Conservation (phyloP, 768 basidiomycete genomes). For the Hebeloma cylindrosporum region DNA sequence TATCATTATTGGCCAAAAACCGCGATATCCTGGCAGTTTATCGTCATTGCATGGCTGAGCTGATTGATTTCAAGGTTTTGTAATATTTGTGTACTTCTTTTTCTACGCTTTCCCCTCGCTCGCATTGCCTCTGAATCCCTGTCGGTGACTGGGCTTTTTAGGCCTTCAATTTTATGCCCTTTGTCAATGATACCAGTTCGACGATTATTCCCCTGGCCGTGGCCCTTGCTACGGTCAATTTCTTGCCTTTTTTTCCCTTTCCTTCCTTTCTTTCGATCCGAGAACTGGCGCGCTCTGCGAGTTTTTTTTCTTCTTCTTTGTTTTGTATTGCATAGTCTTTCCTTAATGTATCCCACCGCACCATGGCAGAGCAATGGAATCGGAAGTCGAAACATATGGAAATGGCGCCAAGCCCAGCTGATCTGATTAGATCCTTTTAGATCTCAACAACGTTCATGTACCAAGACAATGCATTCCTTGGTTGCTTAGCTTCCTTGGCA, state of each 20-base stretch:
- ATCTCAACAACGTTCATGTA: too few species aligned
- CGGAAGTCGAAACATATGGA: constrained; percentile 10
- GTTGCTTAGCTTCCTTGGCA: too few species aligned
- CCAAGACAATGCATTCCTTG: too few species aligned
- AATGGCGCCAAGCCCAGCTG: too few species aligned
- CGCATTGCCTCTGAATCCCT: constrained; percentile 10
- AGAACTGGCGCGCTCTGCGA: constrained; percentile 17
- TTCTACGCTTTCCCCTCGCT: constrained; percentile 11
- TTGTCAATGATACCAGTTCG: constrained; percentile 16
- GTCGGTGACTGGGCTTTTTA: constrained; percentile 14
- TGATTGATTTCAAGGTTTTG: constrained; percentile 10
- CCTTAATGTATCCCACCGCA: constrained; percentile 10
- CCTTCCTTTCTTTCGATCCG: constrained; percentile 8
- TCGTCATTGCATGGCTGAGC: constrained; percentile 13
- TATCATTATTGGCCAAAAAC: constrained; percentile 11
- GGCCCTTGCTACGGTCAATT: constrained; percentile 4
- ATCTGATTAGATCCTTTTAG: too few species aligned
- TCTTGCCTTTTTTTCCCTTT: constrained; percentile 5
- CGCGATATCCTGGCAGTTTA: constrained; percentile 9
- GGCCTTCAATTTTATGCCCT: constrained; percentile 4
- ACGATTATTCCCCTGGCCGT: constrained; percentile 6
- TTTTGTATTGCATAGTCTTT: constrained; percentile 15
- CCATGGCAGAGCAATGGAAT: constrained; percentile 14
- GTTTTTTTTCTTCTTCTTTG: constrained; percentile 12
- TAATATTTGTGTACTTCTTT: constrained; percentile 8